phyloP scores from a whole-genome alignment of 2,329 filamentous ascomycete genomes.

The Alternaria ethzedia region DNA sequence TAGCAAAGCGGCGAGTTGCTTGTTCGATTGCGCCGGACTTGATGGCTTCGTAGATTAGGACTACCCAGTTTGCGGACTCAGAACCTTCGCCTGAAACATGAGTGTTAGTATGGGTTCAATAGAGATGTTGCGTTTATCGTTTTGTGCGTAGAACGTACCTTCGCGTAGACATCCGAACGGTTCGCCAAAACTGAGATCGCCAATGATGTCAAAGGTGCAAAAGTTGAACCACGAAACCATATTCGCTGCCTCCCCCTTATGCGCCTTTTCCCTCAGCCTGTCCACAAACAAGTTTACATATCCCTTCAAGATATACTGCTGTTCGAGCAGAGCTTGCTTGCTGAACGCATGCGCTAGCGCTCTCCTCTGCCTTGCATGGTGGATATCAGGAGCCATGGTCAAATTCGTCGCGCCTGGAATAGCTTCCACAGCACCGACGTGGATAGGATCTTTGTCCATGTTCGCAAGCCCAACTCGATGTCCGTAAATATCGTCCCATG shows the following conservation, averaged over 20 bases:
- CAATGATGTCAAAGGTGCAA: constrained; percentile 44
- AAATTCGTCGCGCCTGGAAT: constrained; percentile 47
- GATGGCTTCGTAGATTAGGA: constrained; percentile 44
- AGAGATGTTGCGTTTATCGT: too few relatives aligned
- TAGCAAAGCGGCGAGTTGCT: constrained; percentile 37
- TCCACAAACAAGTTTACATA: constrained; percentile 52
- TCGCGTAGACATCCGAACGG: constrained; percentile 41
- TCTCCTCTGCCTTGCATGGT: constrained; percentile 49
- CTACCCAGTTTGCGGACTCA: constrained; percentile 44
- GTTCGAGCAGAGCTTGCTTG: constrained; percentile 48
- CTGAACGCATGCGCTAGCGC: constrained; percentile 51
- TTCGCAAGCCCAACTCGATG: constrained; percentile 40
- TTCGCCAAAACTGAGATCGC: constrained; percentile 41
- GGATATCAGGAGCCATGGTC: constrained; percentile 47
- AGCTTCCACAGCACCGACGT: constrained; percentile 44
- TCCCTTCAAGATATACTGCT: constrained; percentile 48
- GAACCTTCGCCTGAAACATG: constrained; percentile 31
- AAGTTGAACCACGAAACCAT: constrained; percentile 46
- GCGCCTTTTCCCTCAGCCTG: constrained; percentile 45
- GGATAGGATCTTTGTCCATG: constrained; percentile 45
- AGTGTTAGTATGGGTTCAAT: background rate
- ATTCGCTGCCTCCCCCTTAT: constrained; percentile 35
- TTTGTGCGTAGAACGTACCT: too few relatives aligned
- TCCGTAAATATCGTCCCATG: constrained; percentile 45
- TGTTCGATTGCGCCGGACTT: constrained; percentile 43